Percentiles rank a stretch among this genome's conserved stretches.
Conservation (phyloP, 164 flowering plant genomes). For the Vitis riparia region DNA sequence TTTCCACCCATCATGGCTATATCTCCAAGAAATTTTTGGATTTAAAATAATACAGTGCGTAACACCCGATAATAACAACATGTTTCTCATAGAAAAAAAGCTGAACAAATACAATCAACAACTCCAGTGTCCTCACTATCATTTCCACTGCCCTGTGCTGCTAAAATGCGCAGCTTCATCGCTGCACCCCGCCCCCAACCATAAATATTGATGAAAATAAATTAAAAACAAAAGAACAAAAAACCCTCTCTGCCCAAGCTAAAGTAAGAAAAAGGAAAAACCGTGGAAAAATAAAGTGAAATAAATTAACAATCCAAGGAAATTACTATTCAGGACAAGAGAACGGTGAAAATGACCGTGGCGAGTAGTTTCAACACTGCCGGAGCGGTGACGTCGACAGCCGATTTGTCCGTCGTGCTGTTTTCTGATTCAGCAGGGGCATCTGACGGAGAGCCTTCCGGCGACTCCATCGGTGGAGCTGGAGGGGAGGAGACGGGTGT, state of each 20-base stretch:
- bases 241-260: neutral
- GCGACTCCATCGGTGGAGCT: constrained; percentile 37
- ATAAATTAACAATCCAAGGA: constrained; percentile 14
- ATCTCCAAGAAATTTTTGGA: neutral
- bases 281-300: constrained; percentile 6
- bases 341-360: constrained; percentile 23
- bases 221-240: constrained; percentile 4
- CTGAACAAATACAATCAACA: neutral
- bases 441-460: constrained; percentile 51
- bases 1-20: neutral
- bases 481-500: constrained; percentile 45
- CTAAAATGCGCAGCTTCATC: constrained; percentile 12
- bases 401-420: constrained; percentile 28
- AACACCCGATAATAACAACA: neutral
- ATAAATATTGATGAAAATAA: neutral
- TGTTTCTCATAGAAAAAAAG: neutral
- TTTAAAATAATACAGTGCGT: neutral
- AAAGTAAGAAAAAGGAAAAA: neutral
- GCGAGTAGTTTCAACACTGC: constrained; percentile 26
- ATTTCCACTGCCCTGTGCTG: neutral
- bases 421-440: constrained; percentile 38
- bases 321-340: constrained; percentile 34
- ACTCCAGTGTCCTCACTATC: neutral
- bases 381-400: constrained; percentile 24
- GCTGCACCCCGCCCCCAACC: neutral